These are phyloP conservation scores for Carpinus viminea DNA, from an alignment of 306 rosid species.

Conservation along the genomic window DNA sequence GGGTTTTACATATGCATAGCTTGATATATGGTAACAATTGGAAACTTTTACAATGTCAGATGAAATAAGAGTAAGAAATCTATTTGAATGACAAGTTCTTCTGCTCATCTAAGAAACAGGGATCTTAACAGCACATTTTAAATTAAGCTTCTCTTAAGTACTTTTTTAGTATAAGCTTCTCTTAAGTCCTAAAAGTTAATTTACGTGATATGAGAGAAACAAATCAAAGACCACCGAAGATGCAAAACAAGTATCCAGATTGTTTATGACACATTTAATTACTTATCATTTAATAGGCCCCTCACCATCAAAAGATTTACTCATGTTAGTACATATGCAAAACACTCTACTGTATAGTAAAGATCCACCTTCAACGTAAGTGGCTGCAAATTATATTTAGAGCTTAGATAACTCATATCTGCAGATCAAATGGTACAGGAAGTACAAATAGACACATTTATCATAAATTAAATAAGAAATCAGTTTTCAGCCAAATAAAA, in stretches of 20 bases:
- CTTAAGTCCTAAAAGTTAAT: not conserved
- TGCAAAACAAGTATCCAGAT: slow-evolving; percentile 12
- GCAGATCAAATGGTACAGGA: slow-evolving; percentile 20
- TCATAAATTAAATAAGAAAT: slow-evolving; percentile 6
- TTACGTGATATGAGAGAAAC: not conserved
- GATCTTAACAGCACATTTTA: not conserved
- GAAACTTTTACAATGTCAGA: not conserved
- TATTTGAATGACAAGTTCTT: not conserved
- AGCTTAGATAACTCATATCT: not conserved
- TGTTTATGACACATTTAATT: not conserved
- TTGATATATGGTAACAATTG: not conserved
- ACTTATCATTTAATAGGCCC: not conserved
- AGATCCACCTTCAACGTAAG: not conserved
- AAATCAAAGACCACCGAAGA: not conserved
- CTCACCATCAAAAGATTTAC: not conserved
- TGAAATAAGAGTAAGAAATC: not conserved
- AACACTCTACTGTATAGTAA: not conserved
- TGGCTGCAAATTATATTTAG: not conserved
- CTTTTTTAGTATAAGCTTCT: not conserved
- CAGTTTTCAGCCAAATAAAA: slow-evolving; percentile 15
- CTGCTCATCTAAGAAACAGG: not conserved
- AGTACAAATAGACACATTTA: slow-evolving; percentile 9
- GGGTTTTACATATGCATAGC: not conserved
- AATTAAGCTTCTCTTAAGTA: not conserved
- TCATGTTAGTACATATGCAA: not conserved